Evolutionary conservation across 345 rosid genomes (phyloP).

Genomic region (Stellera chamaejasme): DNA sequence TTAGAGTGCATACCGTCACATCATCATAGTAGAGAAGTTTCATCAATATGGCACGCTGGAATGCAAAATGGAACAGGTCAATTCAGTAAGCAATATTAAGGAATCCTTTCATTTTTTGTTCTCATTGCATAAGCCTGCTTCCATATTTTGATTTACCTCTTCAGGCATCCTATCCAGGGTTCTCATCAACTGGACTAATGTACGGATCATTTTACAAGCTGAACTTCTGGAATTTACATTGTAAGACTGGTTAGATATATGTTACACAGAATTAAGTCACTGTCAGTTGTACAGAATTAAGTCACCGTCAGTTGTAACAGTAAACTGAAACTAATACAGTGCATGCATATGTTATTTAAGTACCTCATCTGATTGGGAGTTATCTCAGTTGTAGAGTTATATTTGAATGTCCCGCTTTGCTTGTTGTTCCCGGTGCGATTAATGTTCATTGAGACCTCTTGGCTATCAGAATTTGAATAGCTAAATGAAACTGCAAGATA

Average conservation of each 20-base stretch:
- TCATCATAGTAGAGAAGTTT: slow-evolving; percentile 92
- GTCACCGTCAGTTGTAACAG: background rate
- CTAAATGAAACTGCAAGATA: slow-evolving; percentile 74
- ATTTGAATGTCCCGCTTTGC: slow-evolving; percentile 61
- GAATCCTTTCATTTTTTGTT: background rate
- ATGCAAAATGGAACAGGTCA: slow-evolving; percentile 14
- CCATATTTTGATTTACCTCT: slow-evolving; percentile 40
- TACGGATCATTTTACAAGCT: slow-evolving; percentile 94
- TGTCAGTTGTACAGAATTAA: background rate
- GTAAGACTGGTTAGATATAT: background rate
- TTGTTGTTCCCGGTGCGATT: slow-evolving; percentile 75
- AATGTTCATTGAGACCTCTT: slow-evolving; percentile 83
- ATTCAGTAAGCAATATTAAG: slow-evolving; percentile 8
- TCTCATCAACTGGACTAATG: slow-evolving; percentile 94
- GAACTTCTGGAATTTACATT: slow-evolving; percentile 54
- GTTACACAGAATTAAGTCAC: background rate
- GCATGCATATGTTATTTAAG: slow-evolving; percentile 1
- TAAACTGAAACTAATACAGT: background rate
- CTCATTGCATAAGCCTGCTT: background rate
- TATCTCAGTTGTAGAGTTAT: slow-evolving; percentile 57
- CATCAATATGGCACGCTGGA: slow-evolving; percentile 94
- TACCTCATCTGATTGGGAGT: slow-evolving; percentile 96
- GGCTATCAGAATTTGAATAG: slow-evolving; percentile 65
- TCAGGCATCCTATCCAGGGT: slow-evolving; percentile 93
- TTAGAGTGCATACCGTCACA: slow-evolving; percentile 66